These are phyloP conservation scores for Neostapfia colusana DNA, from an alignment of 176 grass and related monocot genomes.

Conservation along the genomic window DNA sequence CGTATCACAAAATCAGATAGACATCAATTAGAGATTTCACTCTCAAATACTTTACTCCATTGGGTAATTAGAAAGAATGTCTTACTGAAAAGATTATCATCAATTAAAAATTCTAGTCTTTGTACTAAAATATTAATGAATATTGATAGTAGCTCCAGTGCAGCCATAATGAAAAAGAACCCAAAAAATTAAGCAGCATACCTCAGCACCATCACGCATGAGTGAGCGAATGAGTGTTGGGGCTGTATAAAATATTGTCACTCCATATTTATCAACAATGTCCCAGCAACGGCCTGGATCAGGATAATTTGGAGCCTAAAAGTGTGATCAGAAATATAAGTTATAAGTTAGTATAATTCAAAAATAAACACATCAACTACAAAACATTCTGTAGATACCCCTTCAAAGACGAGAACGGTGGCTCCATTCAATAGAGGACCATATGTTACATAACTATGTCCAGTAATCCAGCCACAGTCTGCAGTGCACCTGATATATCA, in stretches of 20 bases:
- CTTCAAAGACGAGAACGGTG: conserved; percentile 87
- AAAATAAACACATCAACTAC: conserved; percentile 25
- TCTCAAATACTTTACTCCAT: not conserved
- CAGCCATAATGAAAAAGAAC: not conserved
- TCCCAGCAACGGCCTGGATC: conserved; percentile 89
- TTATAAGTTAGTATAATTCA: not conserved
- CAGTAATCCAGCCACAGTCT: conserved; percentile 99
- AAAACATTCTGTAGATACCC: conserved; percentile 57
- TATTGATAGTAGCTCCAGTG: not conserved
- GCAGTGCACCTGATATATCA: conserved; percentile 87
- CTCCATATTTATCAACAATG: conserved; percentile 91
- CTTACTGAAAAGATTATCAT: not conserved
- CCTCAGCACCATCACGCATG: conserved; percentile 87
- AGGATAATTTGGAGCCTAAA: conserved; percentile 94
- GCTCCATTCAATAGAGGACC: conserved; percentile 96
- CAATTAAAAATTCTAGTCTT: not conserved
- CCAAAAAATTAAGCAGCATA: conserved; percentile 32
- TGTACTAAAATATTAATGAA: not conserved
- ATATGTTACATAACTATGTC: conserved; percentile 97
- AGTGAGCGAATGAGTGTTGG: conserved; percentile 92
- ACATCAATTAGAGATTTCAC: conserved; percentile 21
- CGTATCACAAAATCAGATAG: conserved; percentile 6
- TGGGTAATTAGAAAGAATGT: not conserved
- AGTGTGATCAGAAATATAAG: conserved; percentile 32
- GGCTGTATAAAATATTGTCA: conserved; percentile 98